These are phyloP conservation scores for Arthrobotrys conoides DNA, from an alignment of 2,329 filamentous ascomycete species.

Conservation along the genomic window DNA sequence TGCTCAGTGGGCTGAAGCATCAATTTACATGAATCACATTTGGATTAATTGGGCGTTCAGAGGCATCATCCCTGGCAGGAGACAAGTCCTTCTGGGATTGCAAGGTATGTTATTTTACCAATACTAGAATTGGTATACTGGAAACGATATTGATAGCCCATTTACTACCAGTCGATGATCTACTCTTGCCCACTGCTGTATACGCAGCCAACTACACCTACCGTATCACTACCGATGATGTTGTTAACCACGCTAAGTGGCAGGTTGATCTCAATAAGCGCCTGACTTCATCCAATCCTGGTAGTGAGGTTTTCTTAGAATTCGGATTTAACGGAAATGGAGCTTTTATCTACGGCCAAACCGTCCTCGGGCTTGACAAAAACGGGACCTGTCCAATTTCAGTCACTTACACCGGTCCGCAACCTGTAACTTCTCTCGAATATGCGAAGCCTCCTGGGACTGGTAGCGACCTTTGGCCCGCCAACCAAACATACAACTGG, in stretches of 20 bases:
- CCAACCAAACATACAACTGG: conserved; percentile 59
- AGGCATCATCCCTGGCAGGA: conserved; percentile 67
- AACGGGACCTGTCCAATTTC: conserved; percentile 49
- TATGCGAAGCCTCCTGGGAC: conserved; percentile 70
- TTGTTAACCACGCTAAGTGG: conserved; percentile 53
- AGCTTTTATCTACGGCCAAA: conserved; percentile 54
- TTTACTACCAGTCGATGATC: conserved; percentile 60
- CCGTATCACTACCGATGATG: conserved; percentile 30
- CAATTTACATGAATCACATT: conserved; percentile 57
- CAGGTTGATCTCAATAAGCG: conserved; percentile 37
- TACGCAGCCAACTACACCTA: conserved; percentile 63
- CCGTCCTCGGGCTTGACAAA: conserved; percentile 31
- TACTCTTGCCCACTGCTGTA: conserved; percentile 63
- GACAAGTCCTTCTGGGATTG: conserved; percentile 21
- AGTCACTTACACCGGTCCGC: conserved; percentile 51
- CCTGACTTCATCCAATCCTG: conserved; percentile 29
- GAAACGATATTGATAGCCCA: conserved; percentile 64
- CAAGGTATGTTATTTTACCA: conserved; percentile 11
- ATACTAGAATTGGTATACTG: neutral
- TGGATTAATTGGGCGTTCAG: conserved; percentile 57
- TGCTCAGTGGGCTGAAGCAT: conserved; percentile 69
- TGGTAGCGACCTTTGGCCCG: conserved; percentile 71
- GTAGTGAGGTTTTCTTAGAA: conserved; percentile 46
- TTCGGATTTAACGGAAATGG: conserved; percentile 59
- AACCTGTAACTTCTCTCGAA: conserved; percentile 68